Evolutionary conservation across 148 eudicot species (phyloP), one percentile per base, ranked within the genome.

Genomic region (Bassia scoparia): DNA sequence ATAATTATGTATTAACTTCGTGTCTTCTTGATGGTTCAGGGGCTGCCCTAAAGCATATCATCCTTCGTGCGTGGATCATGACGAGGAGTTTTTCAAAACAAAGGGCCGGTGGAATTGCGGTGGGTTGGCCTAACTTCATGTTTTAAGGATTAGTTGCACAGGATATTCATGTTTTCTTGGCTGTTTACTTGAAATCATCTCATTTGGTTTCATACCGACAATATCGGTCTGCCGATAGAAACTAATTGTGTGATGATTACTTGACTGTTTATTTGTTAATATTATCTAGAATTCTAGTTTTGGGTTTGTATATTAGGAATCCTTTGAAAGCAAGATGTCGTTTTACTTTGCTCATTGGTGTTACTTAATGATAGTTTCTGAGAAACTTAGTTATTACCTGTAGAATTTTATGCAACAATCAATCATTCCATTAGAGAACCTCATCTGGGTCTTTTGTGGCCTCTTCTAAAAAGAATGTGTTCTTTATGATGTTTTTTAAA

Each of bases 71-170:
- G 93, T 90, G 65, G 87, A 91, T 61, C 89, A 89, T 54, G 96
- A 91, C 72, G 97, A 88, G 27, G 89, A 84, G 37, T 94, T 91
- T 77, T 94, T 94, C 76, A 82, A 80, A 72, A 77, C 93, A 18
- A 91, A 91, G 85, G 91, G 91, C 67, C 90, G 87, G 62, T 94
- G 98, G 98, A 87, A 88, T 58, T 94, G 98, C 74, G 98, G 98
- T 91, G 79, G 76, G 89, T 77, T 60, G 34, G 37, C 27, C 7
- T 50, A 37, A 23, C 37, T 48, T 68, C 11, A 15, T 37, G 33
- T 6, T 61, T 1, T 27, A 5, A 26, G 60, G 17, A 35, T 13
- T 11, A 34, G 41, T 63, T n/a, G 12, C 13, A 2, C 23, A 7
- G n/a, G 21, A 37, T 27, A 29, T 4, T 64, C 69, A 21, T 41